These are phyloP conservation scores for Rhizopogon rudus DNA, from an alignment of 768 basidiomycete genomes.

Conservation along the genomic window DNA sequence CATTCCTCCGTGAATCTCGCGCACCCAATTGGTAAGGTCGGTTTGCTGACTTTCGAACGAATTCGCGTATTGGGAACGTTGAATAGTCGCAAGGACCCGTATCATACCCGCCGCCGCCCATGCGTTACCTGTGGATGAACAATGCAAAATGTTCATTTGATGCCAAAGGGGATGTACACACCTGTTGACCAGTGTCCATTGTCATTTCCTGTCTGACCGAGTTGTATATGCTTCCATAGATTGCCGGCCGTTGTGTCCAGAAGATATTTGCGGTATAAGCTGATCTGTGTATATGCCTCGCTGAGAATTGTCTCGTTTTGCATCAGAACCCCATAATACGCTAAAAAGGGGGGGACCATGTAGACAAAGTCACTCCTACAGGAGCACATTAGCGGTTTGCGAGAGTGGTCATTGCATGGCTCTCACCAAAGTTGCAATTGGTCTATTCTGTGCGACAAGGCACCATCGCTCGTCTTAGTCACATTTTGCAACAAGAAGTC, in stretches of 20 bases:
- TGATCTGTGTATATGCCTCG: slow-evolving; percentile 68
- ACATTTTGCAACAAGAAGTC: slow-evolving; percentile 52
- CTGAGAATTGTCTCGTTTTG: slow-evolving; percentile 52
- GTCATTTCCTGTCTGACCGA: slow-evolving; percentile 52
- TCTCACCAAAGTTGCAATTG: slow-evolving; percentile 71
- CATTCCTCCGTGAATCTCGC: slow-evolving; percentile 72
- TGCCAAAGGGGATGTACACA: slow-evolving; percentile 18
- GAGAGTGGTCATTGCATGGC: background rate
- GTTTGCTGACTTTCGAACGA: slow-evolving; percentile 45
- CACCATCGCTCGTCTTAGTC: slow-evolving; percentile 67
- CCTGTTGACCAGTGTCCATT: slow-evolving; percentile 79
- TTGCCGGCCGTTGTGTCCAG: slow-evolving; percentile 42
- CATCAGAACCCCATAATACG: slow-evolving; percentile 71
- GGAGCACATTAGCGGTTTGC: background rate
- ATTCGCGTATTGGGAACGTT: slow-evolving; percentile 50
- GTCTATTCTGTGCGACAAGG: slow-evolving; percentile 70
- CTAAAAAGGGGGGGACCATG: slow-evolving; percentile 86
- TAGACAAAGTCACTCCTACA: slow-evolving; percentile 74
- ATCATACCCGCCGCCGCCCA: slow-evolving; percentile 91
- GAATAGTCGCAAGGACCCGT: slow-evolving; percentile 73
- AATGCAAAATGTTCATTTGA: background rate
- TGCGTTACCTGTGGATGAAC: slow-evolving; percentile 54
- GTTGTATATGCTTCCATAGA: slow-evolving; percentile 74
- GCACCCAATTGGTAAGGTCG: slow-evolving; percentile 60
- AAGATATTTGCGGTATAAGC: slow-evolving; percentile 65